phyloP scores from a whole-genome alignment of 768 basidiomycete genomes.

The Lentinula raphanica region DNA sequence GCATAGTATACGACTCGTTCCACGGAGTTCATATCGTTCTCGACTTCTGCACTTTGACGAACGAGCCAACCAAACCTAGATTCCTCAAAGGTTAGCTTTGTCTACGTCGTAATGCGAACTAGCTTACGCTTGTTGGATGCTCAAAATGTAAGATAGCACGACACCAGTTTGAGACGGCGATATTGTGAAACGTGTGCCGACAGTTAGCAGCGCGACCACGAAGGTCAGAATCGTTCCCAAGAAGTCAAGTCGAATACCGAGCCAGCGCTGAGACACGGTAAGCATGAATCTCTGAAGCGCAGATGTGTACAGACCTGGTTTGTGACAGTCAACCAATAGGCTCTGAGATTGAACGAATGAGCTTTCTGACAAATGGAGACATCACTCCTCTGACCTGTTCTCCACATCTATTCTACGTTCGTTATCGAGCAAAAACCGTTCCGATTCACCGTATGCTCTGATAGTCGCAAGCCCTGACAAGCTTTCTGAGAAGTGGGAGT shows the following conservation, averaged over 20 bases:
- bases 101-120: neutral
- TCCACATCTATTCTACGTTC: slow-evolving; percentile 74
- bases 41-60: slow-evolving; percentile 77
- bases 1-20: slow-evolving; percentile 84
- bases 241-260: slow-evolving; percentile 86
- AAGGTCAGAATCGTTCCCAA: slow-evolving; percentile 71
- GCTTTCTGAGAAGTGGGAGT: slow-evolving; percentile 91
- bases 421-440: slow-evolving; percentile 75
- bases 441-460: slow-evolving; percentile 76
- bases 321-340: slow-evolving; percentile 81
- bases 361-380: neutral
- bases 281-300: neutral
- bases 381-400: slow-evolving; percentile 47
- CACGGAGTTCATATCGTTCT: slow-evolving; percentile 92
- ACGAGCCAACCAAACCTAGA: slow-evolving; percentile 70
- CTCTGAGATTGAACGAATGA: slow-evolving; percentile 31
- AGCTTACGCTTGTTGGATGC: slow-evolving; percentile 61
- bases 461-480: slow-evolving; percentile 84
- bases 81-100: neutral
- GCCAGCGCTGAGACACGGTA: slow-evolving; percentile 56
- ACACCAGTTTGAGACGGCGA: slow-evolving; percentile 77
- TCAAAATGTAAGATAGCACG: slow-evolving; percentile 73
- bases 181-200: slow-evolving; percentile 67
- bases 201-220: slow-evolving; percentile 72
- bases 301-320: slow-evolving; percentile 52